A percentile compares a stretch with the other conserved stretches of the same genome.
These are phyloP conservation scores for Inga leiocalycina DNA, from an alignment of 306 rosid species.

Conservation along the genomic window DNA sequence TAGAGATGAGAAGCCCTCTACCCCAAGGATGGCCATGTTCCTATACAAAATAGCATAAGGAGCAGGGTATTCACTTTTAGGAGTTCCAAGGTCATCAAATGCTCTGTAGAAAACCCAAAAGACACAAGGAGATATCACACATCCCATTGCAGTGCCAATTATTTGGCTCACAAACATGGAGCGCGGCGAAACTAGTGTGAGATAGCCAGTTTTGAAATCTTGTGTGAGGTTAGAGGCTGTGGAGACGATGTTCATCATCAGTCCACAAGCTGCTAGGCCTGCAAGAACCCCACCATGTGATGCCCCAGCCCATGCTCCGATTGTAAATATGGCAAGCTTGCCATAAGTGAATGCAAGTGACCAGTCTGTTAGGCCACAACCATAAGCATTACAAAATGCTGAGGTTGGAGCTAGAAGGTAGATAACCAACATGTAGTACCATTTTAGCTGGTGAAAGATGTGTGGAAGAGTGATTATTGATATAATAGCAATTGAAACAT, in stretches of 20 bases:
- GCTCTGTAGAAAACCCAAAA: constrained; percentile 60
- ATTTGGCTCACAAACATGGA: constrained; percentile 62
- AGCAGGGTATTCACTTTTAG: constrained; percentile 45
- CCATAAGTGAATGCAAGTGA: constrained; percentile 59
- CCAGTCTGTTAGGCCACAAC: constrained; percentile 56
- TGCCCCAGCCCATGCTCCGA: constrained; percentile 62
- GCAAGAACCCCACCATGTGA: constrained; percentile 55
- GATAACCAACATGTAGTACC: constrained; percentile 54
- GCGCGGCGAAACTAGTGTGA: constrained; percentile 52
- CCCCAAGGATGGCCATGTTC: constrained; percentile 50
- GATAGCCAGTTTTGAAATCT: constrained; percentile 58
- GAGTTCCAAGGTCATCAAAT: constrained; percentile 47
- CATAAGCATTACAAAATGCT: constrained; percentile 62
- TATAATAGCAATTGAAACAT: constrained; percentile 49
- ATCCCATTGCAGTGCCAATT: constrained; percentile 54
- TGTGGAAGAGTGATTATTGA: constrained; percentile 48
- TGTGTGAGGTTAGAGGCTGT: constrained; percentile 55
- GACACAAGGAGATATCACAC: constrained; percentile 50
- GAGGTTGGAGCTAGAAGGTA: constrained; percentile 54
- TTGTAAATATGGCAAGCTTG: constrained; percentile 54
- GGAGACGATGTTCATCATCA: constrained; percentile 62
- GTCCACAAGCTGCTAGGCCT: constrained; percentile 55
- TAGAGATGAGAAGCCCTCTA: constrained; percentile 43
- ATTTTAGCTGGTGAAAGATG: constrained; percentile 48
- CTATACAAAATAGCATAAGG: constrained; percentile 49